phyloP scores from a whole-genome alignment of 768 basidiomycete genomes.

The Leucosporidium creatinivorum region DNA sequence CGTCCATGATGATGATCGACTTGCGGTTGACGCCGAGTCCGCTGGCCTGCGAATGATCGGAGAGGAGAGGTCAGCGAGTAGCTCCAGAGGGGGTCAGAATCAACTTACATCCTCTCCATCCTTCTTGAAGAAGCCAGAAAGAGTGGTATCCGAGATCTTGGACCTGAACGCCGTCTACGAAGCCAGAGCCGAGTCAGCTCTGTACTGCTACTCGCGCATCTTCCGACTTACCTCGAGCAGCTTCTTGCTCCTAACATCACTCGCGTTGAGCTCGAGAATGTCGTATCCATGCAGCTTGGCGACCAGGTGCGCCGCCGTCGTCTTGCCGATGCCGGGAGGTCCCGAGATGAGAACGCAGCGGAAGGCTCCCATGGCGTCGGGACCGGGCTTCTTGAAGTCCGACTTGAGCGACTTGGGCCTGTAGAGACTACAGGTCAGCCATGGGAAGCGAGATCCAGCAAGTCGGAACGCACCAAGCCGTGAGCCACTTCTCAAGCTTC shows the following conservation, averaged over 20 bases:
- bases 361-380: conserved; percentile 74
- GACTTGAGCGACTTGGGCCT: conserved; percentile 69
- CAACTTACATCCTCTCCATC: background rate
- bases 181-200: background rate
- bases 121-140: conserved; percentile 69
- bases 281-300: conserved; percentile 85
- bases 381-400: conserved; percentile 89
- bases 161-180: conserved; percentile 40
- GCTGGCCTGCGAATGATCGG: conserved; percentile 53
- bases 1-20: conserved; percentile 94
- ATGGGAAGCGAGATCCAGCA: background rate
- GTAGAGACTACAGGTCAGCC: background rate
- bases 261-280: conserved; percentile 92
- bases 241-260: conserved; percentile 91
- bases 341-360: conserved; percentile 86
- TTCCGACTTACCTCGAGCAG: conserved; percentile 67
- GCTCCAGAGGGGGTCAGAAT: background rate
- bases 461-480: conserved; percentile 60
- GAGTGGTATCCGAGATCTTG: conserved; percentile 78
- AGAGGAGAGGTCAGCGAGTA: conserved; percentile 30
- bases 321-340: conserved; percentile 95
- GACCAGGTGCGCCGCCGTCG: conserved; percentile 86
- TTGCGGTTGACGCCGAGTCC: conserved; percentile 66
- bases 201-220: background rate
- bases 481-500: conserved; percentile 77